Evolutionary conservation across 2,329 filamentous ascomycete species (phyloP).

Genomic region (Aureobasidium zeae): DNA sequence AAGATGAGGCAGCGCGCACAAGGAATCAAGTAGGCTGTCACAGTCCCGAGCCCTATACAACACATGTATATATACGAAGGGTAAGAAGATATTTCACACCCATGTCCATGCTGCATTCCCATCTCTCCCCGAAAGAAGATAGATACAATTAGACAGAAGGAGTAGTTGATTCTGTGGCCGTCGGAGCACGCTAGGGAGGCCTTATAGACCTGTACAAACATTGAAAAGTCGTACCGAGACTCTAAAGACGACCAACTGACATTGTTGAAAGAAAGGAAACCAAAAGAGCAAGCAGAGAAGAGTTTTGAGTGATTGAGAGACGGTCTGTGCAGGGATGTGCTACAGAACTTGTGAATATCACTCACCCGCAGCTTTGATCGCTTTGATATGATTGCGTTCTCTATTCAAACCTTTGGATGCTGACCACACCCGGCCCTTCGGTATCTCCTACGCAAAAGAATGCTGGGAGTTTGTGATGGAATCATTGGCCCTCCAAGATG

Average conservation of each 20-base stretch:
- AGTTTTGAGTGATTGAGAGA: neutral
- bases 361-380: slow-evolving; percentile 7
- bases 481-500: too few relatives aligned
- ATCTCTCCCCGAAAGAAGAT: slow-evolving; percentile 40
- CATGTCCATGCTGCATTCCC: slow-evolving; percentile 35
- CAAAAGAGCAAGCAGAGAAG: too few relatives aligned
- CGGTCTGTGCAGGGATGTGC: neutral
- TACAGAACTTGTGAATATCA: too few relatives aligned
- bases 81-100: slow-evolving; percentile 35
- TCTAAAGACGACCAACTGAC: slow-evolving; percentile 90
- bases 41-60: neutral
- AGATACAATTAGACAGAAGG: slow-evolving; percentile 51
- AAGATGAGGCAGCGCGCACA: slow-evolving; percentile 72
- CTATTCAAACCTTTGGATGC: neutral
- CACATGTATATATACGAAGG: slow-evolving; percentile 12
- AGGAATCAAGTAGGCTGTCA: slow-evolving; percentile 21
- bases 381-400: neutral
- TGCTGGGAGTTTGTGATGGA: neutral
- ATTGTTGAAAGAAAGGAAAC: slow-evolving; percentile 53
- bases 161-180: slow-evolving; percentile 71
- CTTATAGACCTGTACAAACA: slow-evolving; percentile 83
- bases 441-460: neutral
- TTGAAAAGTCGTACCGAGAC: slow-evolving; percentile 90
- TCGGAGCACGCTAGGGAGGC: slow-evolving; percentile 92
- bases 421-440: neutral